A percentile compares a stretch with the other conserved stretches of the same genome.
Evolutionary conservation across 495 filamentous ascomycete genomes (phyloP).

Genomic region (Aspergillus nidulans): DNA sequence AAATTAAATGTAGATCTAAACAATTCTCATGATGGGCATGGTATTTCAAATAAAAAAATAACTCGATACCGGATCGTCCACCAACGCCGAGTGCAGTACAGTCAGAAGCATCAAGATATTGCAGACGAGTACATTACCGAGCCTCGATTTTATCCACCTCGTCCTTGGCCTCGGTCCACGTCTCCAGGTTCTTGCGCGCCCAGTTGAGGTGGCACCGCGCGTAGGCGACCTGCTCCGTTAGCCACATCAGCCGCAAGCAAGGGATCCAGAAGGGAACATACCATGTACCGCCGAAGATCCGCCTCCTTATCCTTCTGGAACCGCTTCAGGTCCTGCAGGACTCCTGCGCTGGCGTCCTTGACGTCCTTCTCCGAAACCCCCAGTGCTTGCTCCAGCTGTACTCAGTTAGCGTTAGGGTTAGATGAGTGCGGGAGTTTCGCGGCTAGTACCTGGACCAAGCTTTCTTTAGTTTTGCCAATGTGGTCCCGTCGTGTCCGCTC

Average conservation of each 20-base stretch:
- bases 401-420: conserved; percentile 8
- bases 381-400: conserved; percentile 82
- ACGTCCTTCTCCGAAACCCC: conserved; percentile 84
- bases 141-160: conserved; percentile 84
- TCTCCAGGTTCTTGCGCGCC: conserved; percentile 95
- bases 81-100: conserved; percentile 11
- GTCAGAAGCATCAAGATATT: neutral
- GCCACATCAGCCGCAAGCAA: neutral
- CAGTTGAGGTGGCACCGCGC: conserved; percentile 93
- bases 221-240: conserved; percentile 71
- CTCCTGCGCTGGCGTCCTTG: conserved; percentile 79
- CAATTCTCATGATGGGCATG: neutral
- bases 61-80: conserved; percentile 6
- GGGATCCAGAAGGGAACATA: conserved; percentile 38
- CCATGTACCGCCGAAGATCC: conserved; percentile 92
- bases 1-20: neutral
- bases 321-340: conserved; percentile 81
- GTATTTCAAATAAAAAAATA: neutral
- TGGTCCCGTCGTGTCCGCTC: conserved; percentile 88
- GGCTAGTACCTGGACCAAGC: conserved; percentile 49
- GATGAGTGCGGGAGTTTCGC: neutral
- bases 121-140: conserved; percentile 30
- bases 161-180: conserved; percentile 92
- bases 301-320: conserved; percentile 94
- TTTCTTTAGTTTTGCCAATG: conserved; percentile 90